Evolutionary conservation across 768 basidiomycete genomes (phyloP).

Genomic region (Auricularia sp.): DNA sequence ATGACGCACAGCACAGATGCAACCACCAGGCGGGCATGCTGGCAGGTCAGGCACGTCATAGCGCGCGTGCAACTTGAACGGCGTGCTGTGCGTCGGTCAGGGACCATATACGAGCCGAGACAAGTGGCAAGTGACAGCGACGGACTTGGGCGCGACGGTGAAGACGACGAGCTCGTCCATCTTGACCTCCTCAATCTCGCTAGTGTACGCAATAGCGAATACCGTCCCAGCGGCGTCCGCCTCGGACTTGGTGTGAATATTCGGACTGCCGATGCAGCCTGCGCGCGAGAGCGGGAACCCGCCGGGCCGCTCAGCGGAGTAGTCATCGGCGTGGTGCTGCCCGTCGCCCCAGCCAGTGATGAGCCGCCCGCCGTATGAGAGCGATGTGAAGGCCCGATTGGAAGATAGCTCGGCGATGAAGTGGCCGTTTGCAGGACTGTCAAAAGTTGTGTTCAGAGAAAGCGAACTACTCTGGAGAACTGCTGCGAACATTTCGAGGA

Average conservation of each 20-base stretch:
- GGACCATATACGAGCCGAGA: not conserved
- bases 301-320: not conserved
- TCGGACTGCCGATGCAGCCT: not conserved
- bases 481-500: constrained; percentile 5
- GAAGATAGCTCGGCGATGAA: constrained; percentile 4
- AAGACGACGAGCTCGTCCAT: constrained; percentile 7
- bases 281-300: not conserved
- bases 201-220: constrained; percentile 7
- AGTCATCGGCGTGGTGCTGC: constrained; percentile 3
- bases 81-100: constrained; percentile 2
- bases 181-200: constrained; percentile 1
- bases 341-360: constrained; percentile 5
- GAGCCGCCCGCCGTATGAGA: constrained; percentile 2
- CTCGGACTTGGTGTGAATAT: not conserved
- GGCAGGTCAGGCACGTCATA: constrained; percentile 7
- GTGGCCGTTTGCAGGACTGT: constrained; percentile 3
- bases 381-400: constrained; percentile 3
- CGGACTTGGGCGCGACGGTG: constrained; percentile 6
- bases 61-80: constrained; percentile 8
- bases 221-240: constrained; percentile 4
- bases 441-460: not conserved
- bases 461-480: not conserved
- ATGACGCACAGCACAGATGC: constrained; percentile 6
- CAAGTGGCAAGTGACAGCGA: not conserved
- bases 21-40: constrained; percentile 6